phyloP scores from a whole-genome alignment of 176 grass and related monocot species.

The Thinopyrum elongatum region DNA sequence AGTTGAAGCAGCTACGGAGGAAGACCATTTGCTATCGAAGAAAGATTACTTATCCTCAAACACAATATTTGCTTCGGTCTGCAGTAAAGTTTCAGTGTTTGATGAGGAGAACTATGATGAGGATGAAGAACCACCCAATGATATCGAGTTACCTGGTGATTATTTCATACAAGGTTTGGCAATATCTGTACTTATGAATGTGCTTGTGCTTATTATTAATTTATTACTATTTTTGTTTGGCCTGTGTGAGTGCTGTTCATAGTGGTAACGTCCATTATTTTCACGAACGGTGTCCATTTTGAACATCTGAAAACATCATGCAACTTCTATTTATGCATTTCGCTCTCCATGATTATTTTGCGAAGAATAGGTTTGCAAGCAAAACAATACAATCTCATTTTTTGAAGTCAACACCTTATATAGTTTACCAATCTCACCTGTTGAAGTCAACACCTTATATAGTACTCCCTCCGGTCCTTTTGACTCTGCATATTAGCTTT shows the following conservation, averaged over 20 bases:
- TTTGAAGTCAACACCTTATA: not conserved
- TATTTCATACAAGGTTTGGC: constrained; percentile 24
- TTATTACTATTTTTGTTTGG: not conserved
- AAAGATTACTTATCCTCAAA: constrained; percentile 86
- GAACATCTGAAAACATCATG: constrained; percentile 3
- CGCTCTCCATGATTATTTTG: not conserved
- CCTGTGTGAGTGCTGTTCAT: not conserved
- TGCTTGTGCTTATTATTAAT: not conserved
- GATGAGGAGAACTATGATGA: constrained; percentile 91
- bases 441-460: not conserved
- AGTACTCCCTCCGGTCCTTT: no score
- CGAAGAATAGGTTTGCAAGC: constrained; percentile 2
- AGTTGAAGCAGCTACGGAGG: constrained; percentile 77
- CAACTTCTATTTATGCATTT: not conserved
- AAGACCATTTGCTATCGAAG: constrained; percentile 78
- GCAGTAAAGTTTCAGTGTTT: constrained; percentile 64
- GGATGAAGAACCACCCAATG: constrained; percentile 65
- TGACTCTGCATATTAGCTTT: no score
- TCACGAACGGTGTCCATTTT: not conserved
- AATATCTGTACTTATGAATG: constrained; percentile 12
- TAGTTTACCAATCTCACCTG: not conserved
- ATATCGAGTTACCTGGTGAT: constrained; percentile 30
- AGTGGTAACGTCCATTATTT: not conserved
- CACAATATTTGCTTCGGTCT: constrained; percentile 47
- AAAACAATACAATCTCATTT: constrained; percentile 23